phyloP scores from a whole-genome alignment of 257 asterid genomes.

The Capsicum chinense region DNA sequence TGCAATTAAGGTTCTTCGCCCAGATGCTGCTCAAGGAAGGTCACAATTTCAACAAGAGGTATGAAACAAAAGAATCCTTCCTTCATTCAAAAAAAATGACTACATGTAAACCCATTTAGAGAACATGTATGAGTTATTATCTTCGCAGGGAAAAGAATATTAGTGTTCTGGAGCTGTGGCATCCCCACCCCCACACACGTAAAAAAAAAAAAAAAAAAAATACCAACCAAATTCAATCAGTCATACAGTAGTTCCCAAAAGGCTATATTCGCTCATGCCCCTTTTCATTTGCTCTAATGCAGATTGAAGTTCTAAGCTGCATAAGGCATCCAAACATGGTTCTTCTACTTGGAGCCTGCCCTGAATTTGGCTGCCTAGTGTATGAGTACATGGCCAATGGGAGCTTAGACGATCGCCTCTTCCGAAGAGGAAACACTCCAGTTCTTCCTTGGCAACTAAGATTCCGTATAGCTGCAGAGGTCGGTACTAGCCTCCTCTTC shows the following conservation, averaged over 20 bases:
- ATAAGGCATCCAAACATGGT: constrained; percentile 98
- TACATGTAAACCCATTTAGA: neutral
- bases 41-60: constrained; percentile 98
- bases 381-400: constrained; percentile 94
- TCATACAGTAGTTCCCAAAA: neutral
- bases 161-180: neutral
- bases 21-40: constrained; percentile 95
- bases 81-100: neutral
- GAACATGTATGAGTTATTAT: neutral
- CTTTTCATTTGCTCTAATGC: constrained; percentile 31
- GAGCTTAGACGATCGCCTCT: constrained; percentile 84
- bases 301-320: constrained; percentile 93
- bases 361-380: constrained; percentile 91
- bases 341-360: constrained; percentile 96
- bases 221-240: too few species aligned
- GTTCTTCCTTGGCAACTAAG: constrained; percentile 83
- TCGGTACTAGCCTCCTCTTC: constrained; percentile 84
- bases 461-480: constrained; percentile 88
- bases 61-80: constrained; percentile 15
- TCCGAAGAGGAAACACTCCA: constrained; percentile 65
- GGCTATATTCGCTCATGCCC: constrained; percentile 14
- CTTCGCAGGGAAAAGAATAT: constrained; percentile 11
- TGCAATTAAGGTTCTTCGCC: constrained; percentile 90
- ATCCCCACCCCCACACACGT: too few species aligned
- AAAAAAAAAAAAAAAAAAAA: too few species aligned